Base-by-base conservation (phyloP, 768 basidiomycete species). In the Tylopilus sp. region DNA sequence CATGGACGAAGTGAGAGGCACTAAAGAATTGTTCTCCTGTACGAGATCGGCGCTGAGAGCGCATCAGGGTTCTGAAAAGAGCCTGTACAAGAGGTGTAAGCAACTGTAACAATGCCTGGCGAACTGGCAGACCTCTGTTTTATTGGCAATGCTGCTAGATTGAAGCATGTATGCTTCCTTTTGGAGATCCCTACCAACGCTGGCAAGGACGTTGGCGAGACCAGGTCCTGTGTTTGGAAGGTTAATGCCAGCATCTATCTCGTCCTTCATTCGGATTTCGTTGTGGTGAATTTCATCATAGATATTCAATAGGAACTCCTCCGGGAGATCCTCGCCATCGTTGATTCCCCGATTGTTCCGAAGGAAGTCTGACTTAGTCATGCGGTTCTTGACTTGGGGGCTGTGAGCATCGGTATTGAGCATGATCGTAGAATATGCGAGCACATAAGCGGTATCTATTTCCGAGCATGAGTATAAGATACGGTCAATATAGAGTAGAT, bases 261-360 rank as follows among this genome's bases (percentile, higher is more conserved):
- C 95, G 62, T 98, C 97, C 71, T 98, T 98, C 97, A 99, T 98
- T 62, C 91, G 81, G 59, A 99, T 98, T 69, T 99, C 97, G 60
- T 97, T 94, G 39, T 68, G 75, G 50, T 83, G 80, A 58, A 99
- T 98, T 39, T 98, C 91, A 60, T 98, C 93, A 66, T 80, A 99
- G 55, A 98, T 89, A 20, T 71, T 73, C 5, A 74, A 76, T 39
- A 98, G 68, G 36, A 88, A 74, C 20, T 95, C 91, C 62, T 97
- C 93, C 0, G 93, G 91, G 40, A 99, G 80, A 69, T 95, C 86
- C 35, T 79, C 77, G 52, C 81, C 82, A 62, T 98, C 95, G 62
- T 99, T 98, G 70, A 99, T 98, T 13, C 94, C 94, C 26, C 93
- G 82, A 65, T 97, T 98, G 69, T 98, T 99, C 71, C 86, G 91